phyloP scores from a whole-genome alignment of 2,329 filamentous ascomycete species.

The Lasiodiplodia sp. region DNA sequence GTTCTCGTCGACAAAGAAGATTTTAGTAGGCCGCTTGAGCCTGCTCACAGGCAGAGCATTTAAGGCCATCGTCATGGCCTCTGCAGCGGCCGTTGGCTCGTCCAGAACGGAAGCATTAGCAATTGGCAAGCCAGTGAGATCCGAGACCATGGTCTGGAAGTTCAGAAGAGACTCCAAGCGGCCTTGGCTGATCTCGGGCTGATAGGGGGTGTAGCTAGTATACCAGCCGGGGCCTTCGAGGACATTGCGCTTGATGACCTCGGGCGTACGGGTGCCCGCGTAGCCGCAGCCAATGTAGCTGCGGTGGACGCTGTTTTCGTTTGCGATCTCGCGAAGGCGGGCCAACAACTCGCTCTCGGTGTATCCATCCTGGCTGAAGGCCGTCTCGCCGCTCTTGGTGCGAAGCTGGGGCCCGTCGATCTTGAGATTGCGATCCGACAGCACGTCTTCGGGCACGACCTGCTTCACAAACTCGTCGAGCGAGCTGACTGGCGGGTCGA shows the following conservation, averaged over 20 bases:
- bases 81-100: conserved; percentile 89
- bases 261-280: conserved; percentile 83
- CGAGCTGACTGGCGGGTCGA: conserved; percentile 75
- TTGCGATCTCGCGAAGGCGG: conserved; percentile 61
- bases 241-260: conserved; percentile 91
- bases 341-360: conserved; percentile 68
- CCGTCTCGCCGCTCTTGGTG: conserved; percentile 48
- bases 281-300: conserved; percentile 89
- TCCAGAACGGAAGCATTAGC: conserved; percentile 91
- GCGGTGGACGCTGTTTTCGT: conserved; percentile 67
- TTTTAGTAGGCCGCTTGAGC: conserved; percentile 77
- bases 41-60: conserved; percentile 75
- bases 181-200: conserved; percentile 96
- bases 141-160: conserved; percentile 91
- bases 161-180: conserved; percentile 91
- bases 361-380: conserved; percentile 51
- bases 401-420: conserved; percentile 51
- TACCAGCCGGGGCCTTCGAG: conserved; percentile 96
- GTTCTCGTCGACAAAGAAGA: conserved; percentile 81
- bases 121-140: conserved; percentile 85
- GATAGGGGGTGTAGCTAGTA: conserved; percentile 96
- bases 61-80: conserved; percentile 93
- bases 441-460: conserved; percentile 81
- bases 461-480: conserved; percentile 85
- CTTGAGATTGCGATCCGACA: conserved; percentile 69